Evolutionary conservation across 2,329 filamentous ascomycete genomes (phyloP), one percentile per base, ranked within the genome.

Genomic region (Cercospora nicotianae): DNA sequence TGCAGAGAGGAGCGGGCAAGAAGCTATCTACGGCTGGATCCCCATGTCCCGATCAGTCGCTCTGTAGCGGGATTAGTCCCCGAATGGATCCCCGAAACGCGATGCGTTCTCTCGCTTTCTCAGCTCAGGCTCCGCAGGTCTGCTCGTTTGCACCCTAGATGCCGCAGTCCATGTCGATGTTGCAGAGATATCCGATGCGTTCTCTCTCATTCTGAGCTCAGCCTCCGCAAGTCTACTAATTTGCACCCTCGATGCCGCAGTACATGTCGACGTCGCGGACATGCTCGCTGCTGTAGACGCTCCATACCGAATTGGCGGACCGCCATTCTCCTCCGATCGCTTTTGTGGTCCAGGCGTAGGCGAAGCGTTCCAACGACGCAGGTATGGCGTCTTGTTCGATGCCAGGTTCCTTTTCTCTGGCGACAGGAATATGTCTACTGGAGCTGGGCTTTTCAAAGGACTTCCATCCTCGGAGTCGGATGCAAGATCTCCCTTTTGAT

Each of bases 401-500:
- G 55, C 3, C 28, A 23, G n/a, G 18, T 10, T 20, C 16, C 18
- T 20, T 23, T 59, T 59, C 55, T 59, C 30, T 51, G 66, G 31
- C 5, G 48, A 58, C n/a, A 65, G n/a, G 2, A 55, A 23, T 5
- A 66, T 36, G 36, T 67, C 55, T 20, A 63, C 64, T n/a, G 60
- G 33, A 9, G 20, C 20, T 16, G 64, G 64, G 42, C 67, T 64
- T 33, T 63, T 42, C 31, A 64, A 30, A 18, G 62, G 65, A 20
- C 33, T 58, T 3, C 36, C 60, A 5, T 42, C 64, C 3, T 70
- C 69, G 3, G 67, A 69, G 33, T 63, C 67, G n/a, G 67, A 68
- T 16, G 53, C 69, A 45, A 70, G 67, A 13, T 70, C 67, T 23
- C 67, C 67, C 23, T 51, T 58, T 31, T 60, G 64, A 51, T 70